These are phyloP conservation scores for Fraxinus cuspidata DNA, from an alignment of 257 asterid genomes.

Conservation along the genomic window DNA sequence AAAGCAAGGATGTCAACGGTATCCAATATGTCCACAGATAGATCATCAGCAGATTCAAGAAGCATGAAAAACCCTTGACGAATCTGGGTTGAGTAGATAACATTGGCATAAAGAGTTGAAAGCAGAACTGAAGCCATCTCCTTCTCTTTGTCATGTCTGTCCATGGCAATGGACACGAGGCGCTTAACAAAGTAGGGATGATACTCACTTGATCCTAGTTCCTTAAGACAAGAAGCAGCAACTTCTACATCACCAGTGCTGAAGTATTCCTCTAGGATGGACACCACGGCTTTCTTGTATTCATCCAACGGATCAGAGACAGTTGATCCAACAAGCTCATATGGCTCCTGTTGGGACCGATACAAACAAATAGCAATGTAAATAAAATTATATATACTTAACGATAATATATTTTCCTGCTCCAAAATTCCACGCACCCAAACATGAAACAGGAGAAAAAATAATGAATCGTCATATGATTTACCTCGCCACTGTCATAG, in stretches of 20 bases:
- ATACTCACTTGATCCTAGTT: slow-evolving; percentile 77
- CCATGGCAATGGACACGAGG: slow-evolving; percentile 94
- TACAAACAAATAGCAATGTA: neutral
- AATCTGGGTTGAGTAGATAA: slow-evolving; percentile 68
- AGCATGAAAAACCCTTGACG: slow-evolving; percentile 84
- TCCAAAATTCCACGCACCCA: neutral
- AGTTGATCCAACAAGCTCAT: slow-evolving; percentile 54
- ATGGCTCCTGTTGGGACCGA: slow-evolving; percentile 36
- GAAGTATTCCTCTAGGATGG: slow-evolving; percentile 87
- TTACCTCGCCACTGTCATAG: slow-evolving; percentile 96
- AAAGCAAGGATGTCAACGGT: slow-evolving; percentile 85
- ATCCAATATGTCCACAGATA: slow-evolving; percentile 85
- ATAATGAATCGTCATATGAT: neutral
- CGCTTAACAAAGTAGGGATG: slow-evolving; percentile 93
- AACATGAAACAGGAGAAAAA: neutral
- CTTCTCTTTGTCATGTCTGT: slow-evolving; percentile 72
- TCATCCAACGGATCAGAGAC: slow-evolving; percentile 72
- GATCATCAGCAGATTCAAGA: slow-evolving; percentile 93
- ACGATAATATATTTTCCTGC: neutral
- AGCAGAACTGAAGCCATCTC: slow-evolving; percentile 99
- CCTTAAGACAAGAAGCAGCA: slow-evolving; percentile 84
- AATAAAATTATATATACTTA: neutral
- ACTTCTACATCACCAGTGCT: slow-evolving; percentile 84
- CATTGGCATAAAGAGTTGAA: slow-evolving; percentile 88
- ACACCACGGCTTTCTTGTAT: slow-evolving; percentile 72